Conservation (phyloP, 2,329 filamentous ascomycete species). For the Arthrobotrys musiformis region DNA sequence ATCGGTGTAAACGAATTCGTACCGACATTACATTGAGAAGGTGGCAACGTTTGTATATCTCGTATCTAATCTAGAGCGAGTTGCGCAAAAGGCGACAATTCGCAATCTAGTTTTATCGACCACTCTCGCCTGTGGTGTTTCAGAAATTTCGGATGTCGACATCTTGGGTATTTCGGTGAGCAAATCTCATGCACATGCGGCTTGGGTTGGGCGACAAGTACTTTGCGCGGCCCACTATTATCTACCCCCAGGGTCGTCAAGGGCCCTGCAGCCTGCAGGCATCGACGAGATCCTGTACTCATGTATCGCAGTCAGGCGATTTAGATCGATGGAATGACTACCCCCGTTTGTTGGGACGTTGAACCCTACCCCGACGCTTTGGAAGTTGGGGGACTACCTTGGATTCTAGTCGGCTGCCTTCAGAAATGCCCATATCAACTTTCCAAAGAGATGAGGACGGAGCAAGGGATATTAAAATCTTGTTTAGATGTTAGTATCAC, state of each 20-base stretch:
- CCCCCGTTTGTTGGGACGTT: too few relatives aligned
- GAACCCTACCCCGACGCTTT: background rate
- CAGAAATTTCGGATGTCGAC: conserved; percentile 21
- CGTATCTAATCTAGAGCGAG: conserved; percentile 51
- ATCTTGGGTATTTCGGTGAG: conserved; percentile 8
- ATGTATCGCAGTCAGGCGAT: background rate
- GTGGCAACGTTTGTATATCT: conserved; percentile 8
- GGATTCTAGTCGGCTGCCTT: conserved; percentile 25
- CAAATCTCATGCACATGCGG: conserved; percentile 8
- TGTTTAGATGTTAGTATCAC: conserved; percentile 17
- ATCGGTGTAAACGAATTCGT: conserved; percentile 8
- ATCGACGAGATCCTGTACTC: conserved; percentile 27
- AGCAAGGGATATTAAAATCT: conserved; percentile 34
- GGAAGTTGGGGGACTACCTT: conserved; percentile 1
- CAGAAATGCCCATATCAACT: conserved; percentile 12
- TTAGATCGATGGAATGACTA: background rate
- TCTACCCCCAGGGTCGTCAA: background rate
- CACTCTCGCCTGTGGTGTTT: conserved; percentile 35
- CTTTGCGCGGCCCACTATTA: background rate
- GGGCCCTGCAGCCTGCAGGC: conserved; percentile 18
- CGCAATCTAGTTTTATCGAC: conserved; percentile 36
- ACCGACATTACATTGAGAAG: background rate
- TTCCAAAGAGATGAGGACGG: conserved; percentile 24
- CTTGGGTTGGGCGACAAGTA: background rate
- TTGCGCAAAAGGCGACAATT: conserved; percentile 14